phyloP scores from a whole-genome alignment of 2,329 filamentous ascomycete species.

The Botrytis cinerea region DNA sequence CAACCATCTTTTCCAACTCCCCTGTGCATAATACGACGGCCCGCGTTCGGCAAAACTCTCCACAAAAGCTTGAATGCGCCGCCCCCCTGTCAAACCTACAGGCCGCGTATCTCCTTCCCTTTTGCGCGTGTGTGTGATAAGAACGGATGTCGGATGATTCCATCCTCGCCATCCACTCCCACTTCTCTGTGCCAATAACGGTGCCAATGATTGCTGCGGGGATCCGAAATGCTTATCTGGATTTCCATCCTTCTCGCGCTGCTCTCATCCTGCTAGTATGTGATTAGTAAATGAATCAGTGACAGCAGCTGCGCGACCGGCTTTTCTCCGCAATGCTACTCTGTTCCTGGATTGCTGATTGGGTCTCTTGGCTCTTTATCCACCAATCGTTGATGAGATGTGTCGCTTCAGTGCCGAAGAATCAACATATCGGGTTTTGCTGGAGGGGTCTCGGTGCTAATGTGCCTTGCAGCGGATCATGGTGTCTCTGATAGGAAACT shows the following conservation, averaged over 20 bases:
- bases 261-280: background rate
- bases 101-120: background rate
- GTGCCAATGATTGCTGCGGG: background rate
- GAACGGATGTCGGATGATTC: background rate
- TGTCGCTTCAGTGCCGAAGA: background rate
- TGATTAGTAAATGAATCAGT: background rate
- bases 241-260: background rate
- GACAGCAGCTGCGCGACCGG: background rate
- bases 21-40: background rate
- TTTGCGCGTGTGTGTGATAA: background rate
- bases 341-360: background rate
- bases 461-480: background rate
- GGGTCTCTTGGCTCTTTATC: slow-evolving; percentile 3
- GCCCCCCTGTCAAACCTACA: background rate
- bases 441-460: background rate
- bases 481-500: background rate
- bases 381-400: background rate
- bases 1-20: background rate
- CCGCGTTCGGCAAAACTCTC: background rate
- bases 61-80: background rate
- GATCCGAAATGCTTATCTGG: background rate
- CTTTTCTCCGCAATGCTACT: slow-evolving; percentile 4
- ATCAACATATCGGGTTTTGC: background rate
- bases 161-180: background rate
- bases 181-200: background rate